Evolutionary conservation across 352 stramenopile species (phyloP), one percentile per base, ranked within the genome.

Genomic region (Porosira glacialis): DNA sequence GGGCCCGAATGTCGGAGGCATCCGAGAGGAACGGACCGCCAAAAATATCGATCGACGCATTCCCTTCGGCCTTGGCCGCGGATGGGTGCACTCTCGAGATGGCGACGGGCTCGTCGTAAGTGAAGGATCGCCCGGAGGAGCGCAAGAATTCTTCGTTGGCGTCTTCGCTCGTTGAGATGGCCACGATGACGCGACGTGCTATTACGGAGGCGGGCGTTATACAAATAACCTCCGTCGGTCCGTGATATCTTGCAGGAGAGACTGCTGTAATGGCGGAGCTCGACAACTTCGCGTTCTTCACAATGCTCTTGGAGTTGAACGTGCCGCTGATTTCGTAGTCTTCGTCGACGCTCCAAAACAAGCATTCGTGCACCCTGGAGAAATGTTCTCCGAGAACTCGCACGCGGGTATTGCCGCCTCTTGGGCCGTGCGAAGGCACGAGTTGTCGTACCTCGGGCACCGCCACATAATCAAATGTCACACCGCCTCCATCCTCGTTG

Each of bases 31-130:
- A 97, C 0, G 85, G 81, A 0, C 92, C 89, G 28, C 93, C 94
- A 3, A 76, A 86, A 33, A 97, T 77, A 7, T 78, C 72, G 5
- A 98, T 90, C 0, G 85, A 93, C 52, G 96, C 94, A 50, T 95
- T 97, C 19, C 94, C 93, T 0, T 83, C 84, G 4, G 80, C 76
- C 3, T 91, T 80, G 0, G 91, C 90, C 10, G 93, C 84, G 0
- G 80, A 75, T 3, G 94, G 94, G n/a, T 89, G 87, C 22, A 97
- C 81, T 17, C 81, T 83, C 45, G 68, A 39, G 17, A 96, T 85
- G 33, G 82, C 43, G 0, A 95, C 60, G 0, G 85, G 50, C 21
- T 78, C 17, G 59, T 97, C 86, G 73, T 96, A 97, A 15, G 83
- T 87, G 77, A 95, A 97, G 1, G 88, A 19, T 26, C 58, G 24